Evolutionary conservation across 2,329 filamentous ascomycete species (phyloP), one percentile per base, ranked within the genome.

Genomic region (Calycina herbarum): DNA sequence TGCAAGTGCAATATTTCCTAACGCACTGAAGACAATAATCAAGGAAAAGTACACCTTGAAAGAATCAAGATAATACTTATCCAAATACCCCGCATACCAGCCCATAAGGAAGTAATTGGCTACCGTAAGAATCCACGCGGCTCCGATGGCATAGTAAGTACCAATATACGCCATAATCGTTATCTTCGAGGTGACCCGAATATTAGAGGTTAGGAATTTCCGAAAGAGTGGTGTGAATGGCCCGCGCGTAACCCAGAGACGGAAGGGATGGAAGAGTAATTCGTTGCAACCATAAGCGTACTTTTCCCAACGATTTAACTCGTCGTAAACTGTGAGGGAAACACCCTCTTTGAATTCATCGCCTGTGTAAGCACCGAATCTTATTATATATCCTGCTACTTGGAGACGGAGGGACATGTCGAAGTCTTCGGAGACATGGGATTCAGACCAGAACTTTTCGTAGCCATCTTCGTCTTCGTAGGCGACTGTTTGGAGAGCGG

Each of bases 401-500:
- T 93, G 90, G 1, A 93, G 81, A 48, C 90, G 88, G 0, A 93
- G 82, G 5, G 88, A 85, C 78, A 92, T 90, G 67, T 93, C 90
- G 64, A 93, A 93, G 71, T 93, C 90, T 68, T 93, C 90, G 0
- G 89, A 92, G 0, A 93, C 90, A 71, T 90, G 89, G 4, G 82
- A 83, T 74, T 93, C 90, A 7, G 89, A 91, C 90, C 90, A 93
- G 78, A 86, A 92, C 71, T 88, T 87, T 15, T 87, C 70, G 11
- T 67, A 67, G 6, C 83, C 84, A 62, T 87, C 85, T 61, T 86
- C 68, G 38, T 70, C 83, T 56, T 79, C 77, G 71, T 82, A 86
- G 1, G 81, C 81, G 60, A 88, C 82, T 56, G 85, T 79, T 70
- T 88, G 86, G 29, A 89, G 78, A 17, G 86, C 86, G 59, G 80